Evolutionary conservation across 2,329 filamentous ascomycete genomes (phyloP).

Genomic region (Aspergillus thermomutatus): DNA sequence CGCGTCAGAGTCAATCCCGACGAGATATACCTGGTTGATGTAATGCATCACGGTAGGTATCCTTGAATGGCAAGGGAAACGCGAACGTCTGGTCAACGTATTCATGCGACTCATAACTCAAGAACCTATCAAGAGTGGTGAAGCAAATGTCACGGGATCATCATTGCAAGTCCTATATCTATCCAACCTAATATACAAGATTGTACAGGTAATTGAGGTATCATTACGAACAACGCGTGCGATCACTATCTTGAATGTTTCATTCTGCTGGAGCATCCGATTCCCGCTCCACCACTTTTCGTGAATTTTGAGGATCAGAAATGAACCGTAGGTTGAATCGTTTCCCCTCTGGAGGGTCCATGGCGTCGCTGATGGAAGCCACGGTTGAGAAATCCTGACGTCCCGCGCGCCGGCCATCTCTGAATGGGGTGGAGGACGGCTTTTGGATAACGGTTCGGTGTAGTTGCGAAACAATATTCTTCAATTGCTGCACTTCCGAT

Average conservation of each 20-base stretch:
- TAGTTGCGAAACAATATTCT: constrained; percentile 26
- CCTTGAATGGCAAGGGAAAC: not conserved
- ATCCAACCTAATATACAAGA: not conserved
- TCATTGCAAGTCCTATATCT: not conserved
- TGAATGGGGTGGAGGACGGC: constrained; percentile 2
- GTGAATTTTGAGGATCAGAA: not conserved
- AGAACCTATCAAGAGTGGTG: not conserved
- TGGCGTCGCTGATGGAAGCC: not conserved
- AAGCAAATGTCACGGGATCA: not conserved
- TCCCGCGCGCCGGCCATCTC: not conserved
- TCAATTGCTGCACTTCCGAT: constrained; percentile 29
- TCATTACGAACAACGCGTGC: not conserved
- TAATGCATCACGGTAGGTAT: too few species aligned
- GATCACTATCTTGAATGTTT: not conserved
- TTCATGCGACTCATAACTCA: not conserved
- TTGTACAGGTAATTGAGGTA: not conserved
- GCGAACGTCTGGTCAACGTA: not conserved
- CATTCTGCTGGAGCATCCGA: not conserved
- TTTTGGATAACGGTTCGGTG: constrained; percentile 16
- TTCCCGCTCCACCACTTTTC: not conserved
- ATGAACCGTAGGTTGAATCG: not conserved
- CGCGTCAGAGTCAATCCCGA: too few species aligned
- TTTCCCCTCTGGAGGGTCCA: not conserved
- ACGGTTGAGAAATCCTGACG: too few species aligned
- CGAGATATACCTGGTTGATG: too few species aligned